These are phyloP conservation scores for Diaporthe ilicicola DNA, from an alignment of 2,329 filamentous ascomycete species.

Conservation along the genomic window DNA sequence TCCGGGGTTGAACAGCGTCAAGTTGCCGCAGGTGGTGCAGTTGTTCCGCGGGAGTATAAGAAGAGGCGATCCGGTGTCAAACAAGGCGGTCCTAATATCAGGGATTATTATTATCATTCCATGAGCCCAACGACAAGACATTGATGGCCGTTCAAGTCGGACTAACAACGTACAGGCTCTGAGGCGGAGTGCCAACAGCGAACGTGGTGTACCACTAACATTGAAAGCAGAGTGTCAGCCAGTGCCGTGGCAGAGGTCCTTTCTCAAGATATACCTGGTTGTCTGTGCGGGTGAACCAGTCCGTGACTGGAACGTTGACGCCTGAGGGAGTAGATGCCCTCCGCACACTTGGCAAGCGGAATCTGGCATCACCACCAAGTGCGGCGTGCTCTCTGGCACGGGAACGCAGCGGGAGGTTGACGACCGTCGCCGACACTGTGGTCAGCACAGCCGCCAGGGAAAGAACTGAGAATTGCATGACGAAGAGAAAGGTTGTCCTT, in stretches of 20 bases:
- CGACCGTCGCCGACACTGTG: constrained; percentile 1
- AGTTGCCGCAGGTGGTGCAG: constrained; percentile 40
- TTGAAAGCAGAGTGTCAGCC: neutral
- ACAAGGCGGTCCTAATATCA: constrained; percentile 39
- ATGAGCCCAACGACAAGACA: too few relatives aligned
- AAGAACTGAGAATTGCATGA: neutral
- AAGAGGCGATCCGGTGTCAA: constrained; percentile 42
- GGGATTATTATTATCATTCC: neutral
- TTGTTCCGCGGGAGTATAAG: constrained; percentile 41
- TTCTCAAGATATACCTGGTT: constrained; percentile 10
- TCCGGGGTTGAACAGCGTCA: constrained; percentile 39
- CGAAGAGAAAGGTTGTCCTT: too few relatives aligned
- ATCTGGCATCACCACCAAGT: neutral
- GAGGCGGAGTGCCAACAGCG: constrained; percentile 34
- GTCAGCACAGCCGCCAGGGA: neutral
- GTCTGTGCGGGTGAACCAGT: constrained; percentile 31
- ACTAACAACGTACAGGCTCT: constrained; percentile 39
- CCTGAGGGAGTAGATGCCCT: neutral
- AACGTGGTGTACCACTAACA: constrained; percentile 36
- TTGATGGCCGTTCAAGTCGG: too few relatives aligned
- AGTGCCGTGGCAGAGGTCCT: neutral
- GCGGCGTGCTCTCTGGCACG: neutral
- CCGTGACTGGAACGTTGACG: constrained; percentile 27
- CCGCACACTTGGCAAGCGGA: neutral
- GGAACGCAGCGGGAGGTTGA: constrained; percentile 24